Conservation (phyloP, 352 stramenopile species). For the Phytophthora tubulina region DNA sequence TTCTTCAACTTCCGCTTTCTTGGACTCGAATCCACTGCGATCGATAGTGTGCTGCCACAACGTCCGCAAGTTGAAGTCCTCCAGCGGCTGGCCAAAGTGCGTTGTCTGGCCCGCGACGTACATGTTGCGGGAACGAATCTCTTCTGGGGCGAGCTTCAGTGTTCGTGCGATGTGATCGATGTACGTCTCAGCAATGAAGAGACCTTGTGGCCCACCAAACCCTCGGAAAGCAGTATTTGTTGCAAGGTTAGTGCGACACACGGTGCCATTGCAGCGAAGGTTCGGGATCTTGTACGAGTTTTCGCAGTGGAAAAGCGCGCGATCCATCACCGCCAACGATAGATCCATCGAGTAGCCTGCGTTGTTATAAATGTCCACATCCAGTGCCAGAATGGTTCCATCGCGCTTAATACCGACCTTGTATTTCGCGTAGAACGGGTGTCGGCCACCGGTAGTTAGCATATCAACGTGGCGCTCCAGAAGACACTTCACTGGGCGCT, state of each 20-base stretch:
- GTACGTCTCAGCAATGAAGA: constrained; percentile 93
- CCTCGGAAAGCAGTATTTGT: constrained; percentile 97
- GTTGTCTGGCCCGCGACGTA: constrained; percentile 91
- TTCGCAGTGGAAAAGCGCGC: constrained; percentile 96
- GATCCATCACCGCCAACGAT: constrained; percentile 94
- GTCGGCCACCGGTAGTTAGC: constrained; percentile 92
- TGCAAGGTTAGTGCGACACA: constrained; percentile 95
- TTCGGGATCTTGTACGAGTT: constrained; percentile 95
- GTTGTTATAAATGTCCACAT: constrained; percentile 96
- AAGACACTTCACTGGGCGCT: constrained; percentile 91
- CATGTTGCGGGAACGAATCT: constrained; percentile 92
- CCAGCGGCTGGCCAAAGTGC: constrained; percentile 94
- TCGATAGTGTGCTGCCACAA: constrained; percentile 85
- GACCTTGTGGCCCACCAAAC: constrained; percentile 95
- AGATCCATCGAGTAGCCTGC: constrained; percentile 96
- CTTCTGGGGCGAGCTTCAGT: constrained; percentile 74
- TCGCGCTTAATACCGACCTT: constrained; percentile 86
- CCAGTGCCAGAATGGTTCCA: constrained; percentile 90
- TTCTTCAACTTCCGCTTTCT: constrained; percentile 69
- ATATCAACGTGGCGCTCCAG: constrained; percentile 97
- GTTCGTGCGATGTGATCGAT: constrained; percentile 95
- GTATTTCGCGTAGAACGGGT: constrained; percentile 96
- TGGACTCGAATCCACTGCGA: constrained; percentile 75
- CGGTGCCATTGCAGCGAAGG: constrained; percentile 86
- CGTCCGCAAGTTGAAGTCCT: constrained; percentile 91